Evolutionary conservation across 139 green algal species (phyloP), one percentile per base, ranked within the genome.

Genomic region (Coelastrella sp.): DNA sequence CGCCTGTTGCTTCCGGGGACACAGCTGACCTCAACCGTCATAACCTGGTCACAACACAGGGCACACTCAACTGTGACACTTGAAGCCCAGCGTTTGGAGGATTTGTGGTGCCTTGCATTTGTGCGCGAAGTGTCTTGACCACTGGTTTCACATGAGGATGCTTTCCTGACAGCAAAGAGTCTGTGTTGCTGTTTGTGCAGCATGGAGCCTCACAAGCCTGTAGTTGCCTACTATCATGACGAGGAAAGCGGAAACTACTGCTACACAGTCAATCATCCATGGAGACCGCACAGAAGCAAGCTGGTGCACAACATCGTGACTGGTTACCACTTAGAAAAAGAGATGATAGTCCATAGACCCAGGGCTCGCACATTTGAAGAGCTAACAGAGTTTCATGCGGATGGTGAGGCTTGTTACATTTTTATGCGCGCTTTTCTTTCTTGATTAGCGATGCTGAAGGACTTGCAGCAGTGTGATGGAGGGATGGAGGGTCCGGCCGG

Each of bases 201-300:
- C n/a, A 91, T 91, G 88, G 56, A 91, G 88, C 15, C 7, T 19
- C 56, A 79, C n/a, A 87, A 91, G 65, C 80, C 85, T 82, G 88
- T 94, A 4, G 95, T 98, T 15, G 89, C 93, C 1, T 99, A 99
- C 87, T 99, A 98, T 78, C 99, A 99, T 89, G 97, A 99, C 90
- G 94, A 98, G 66, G 97, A 99, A 78, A 94, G 99, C 75, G 97
- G 96, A 6, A 98, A 98, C 91, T 98, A 96, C 86, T 97, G 97
- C 90, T 88, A 81, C 68, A 84, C 76, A n/a, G 68, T 75, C 58
- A 82, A 82, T 35, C 83, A 99, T 90, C 97, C 97, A 12, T 99
- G 99, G 97, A 94, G 97, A 5, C 98, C 98, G 6, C 98, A 99
- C 94, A 93, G 98, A 10, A 96, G 98, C 49, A 95, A 97, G 24